Conservation (phyloP, 768 basidiomycete genomes). For the Sporobolomyces phaffii region DNA sequence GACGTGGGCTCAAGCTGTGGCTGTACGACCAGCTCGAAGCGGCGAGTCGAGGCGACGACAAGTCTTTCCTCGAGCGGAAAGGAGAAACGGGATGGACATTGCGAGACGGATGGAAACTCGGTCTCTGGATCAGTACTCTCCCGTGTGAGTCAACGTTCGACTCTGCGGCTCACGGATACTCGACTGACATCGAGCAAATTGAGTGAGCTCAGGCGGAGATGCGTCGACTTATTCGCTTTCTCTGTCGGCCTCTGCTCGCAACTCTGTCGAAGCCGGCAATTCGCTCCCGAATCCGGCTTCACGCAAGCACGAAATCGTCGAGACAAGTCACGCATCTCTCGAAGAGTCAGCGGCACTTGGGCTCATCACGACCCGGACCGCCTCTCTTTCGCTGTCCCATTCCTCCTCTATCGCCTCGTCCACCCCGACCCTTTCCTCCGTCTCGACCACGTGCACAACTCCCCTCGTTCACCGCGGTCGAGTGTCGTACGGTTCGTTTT, state of each 20-base stretch:
- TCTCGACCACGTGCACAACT: not conserved
- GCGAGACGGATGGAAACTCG: constrained; percentile 52
- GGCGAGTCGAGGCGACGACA: not conserved
- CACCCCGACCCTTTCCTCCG: not conserved
- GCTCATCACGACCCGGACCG: not conserved
- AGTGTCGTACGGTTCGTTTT: constrained; percentile 66
- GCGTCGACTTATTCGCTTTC: constrained; percentile 39
- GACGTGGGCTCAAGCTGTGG: constrained; percentile 72
- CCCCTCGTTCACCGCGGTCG: constrained; percentile 56
- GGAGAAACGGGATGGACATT: constrained; percentile 51
- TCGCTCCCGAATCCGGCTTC: not conserved
- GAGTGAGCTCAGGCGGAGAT: constrained; percentile 37
- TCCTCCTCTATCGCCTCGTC: too few relatives aligned
- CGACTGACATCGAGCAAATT: not conserved
- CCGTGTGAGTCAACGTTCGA: constrained; percentile 52
- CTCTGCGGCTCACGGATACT: not conserved
- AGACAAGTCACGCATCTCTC: not conserved
- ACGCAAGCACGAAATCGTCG: too few relatives aligned
- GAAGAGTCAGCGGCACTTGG: constrained; percentile 10
- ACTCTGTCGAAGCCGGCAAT: too few relatives aligned
- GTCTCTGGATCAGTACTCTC: constrained; percentile 70
- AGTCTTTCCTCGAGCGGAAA: constrained; percentile 46
- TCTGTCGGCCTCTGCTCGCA: not conserved
- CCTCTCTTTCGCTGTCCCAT: too few relatives aligned
- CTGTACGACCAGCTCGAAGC: constrained; percentile 61